Percentiles rank a stretch among this genome's conserved stretches.
These are phyloP conservation scores for Ajuga chamaepitys DNA, from an alignment of 257 asterid genomes.

Conservation along the genomic window DNA sequence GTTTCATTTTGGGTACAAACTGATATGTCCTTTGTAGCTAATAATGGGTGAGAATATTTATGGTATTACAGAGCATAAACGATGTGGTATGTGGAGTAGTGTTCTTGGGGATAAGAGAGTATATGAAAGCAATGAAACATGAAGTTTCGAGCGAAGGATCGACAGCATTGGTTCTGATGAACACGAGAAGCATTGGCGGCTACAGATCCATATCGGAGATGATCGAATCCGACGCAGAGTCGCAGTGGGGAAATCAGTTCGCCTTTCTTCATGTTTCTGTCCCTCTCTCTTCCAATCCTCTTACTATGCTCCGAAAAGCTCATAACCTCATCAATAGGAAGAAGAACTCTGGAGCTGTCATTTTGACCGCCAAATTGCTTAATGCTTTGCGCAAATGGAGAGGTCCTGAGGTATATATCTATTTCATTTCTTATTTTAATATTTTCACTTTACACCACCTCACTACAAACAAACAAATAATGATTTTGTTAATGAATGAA, in stretches of 20 bases:
- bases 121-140: conserved; percentile 42
- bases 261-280: conserved; percentile 68
- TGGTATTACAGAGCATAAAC: conserved; percentile 57
- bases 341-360: conserved; percentile 48
- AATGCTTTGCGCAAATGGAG: conserved; percentile 32
- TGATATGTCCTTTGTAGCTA: too few species aligned
- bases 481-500: too few species aligned
- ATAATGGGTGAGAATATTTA: too few species aligned
- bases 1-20: too few species aligned
- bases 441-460: too few species aligned
- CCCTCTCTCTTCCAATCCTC: conserved; percentile 35
- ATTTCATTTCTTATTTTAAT: too few species aligned
- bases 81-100: conserved; percentile 72
- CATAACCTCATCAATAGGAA: conserved; percentile 35
- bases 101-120: conserved; percentile 55
- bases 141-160: conserved; percentile 30
- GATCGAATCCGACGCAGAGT: conserved; percentile 43
- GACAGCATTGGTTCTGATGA: conserved; percentile 67
- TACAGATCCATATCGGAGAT: conserved; percentile 67
- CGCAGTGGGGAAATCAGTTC: conserved; percentile 83
- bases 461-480: too few species aligned
- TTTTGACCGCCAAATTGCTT: conserved; percentile 57
- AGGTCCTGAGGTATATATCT: conserved; percentile 71
- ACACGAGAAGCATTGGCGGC: conserved; percentile 65
- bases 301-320: conserved; percentile 38